Evolutionary conservation across 2,329 filamentous ascomycete genomes (phyloP), one percentile per base, ranked within the genome.

Genomic region (Gliomastix tumulicola): DNA sequence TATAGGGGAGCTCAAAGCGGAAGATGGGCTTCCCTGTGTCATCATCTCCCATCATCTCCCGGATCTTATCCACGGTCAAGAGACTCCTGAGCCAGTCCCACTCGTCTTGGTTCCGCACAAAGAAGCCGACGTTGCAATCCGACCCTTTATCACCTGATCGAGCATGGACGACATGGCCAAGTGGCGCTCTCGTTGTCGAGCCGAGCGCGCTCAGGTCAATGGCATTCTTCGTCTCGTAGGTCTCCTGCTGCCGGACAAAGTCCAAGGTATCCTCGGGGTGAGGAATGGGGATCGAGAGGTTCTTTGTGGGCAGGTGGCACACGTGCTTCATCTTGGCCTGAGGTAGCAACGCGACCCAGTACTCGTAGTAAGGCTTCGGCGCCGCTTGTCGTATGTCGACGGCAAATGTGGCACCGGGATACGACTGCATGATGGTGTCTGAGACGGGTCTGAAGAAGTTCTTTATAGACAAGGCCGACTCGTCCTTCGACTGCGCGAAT

Each of bases 51-150:
- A 63, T 44, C 20, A 62, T 43, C 21, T 48, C 49, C n/a, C 55
- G 45, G 37, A 71, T 47, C 19, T 53, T 59, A 4, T 51, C 48
- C 9, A 51, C 44, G 1, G 58, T 67, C 45, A 71, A 49, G 19
- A 66, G 35, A 10, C 45, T 48, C 21, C 63, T 55, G n/a, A 67
- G 44, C 63, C 63, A 66, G 13, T 63, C 54, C 47, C 57, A 69
- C 42, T 67, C 62, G 33, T 66, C 60, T 3, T 48, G 47, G 34
- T 56, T 43, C 15, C 59, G 52, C 13, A 65, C 60, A 48, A 62
- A 72, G 41, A 67, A 56, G 7, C 62, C 62, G 15, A 63, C 53
- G 39, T 66, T 67, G 21, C 50, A 51, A 41, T 67, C 54, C 0
- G 55, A 52, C 1, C 56, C 60, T 41, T 67, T 35, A 21, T 35